Conservation (phyloP, 2,329 filamentous ascomycete species). For the Penicillium verrucosum region DNA sequence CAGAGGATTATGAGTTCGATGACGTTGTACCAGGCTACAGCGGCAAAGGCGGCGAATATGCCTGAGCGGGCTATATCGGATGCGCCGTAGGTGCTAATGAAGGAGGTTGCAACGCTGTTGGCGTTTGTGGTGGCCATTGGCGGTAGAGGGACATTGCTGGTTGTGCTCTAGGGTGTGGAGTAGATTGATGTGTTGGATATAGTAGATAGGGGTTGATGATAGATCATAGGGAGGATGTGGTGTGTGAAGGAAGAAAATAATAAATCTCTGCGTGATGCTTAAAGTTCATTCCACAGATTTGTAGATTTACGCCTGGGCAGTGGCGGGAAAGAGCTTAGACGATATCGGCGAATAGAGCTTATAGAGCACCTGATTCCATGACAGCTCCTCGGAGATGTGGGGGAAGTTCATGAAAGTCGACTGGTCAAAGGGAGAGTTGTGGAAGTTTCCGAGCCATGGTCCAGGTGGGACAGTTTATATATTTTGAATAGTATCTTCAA, state of each 20-base stretch:
- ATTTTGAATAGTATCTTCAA: background rate
- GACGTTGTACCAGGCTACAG: conserved; percentile 25
- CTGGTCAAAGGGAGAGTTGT: background rate
- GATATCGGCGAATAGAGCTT: background rate
- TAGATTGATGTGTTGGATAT: background rate
- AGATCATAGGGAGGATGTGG: background rate
- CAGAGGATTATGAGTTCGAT: conserved; percentile 37
- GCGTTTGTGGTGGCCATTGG: conserved; percentile 16
- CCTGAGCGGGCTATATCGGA: conserved; percentile 4
- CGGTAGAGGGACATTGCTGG: conserved; percentile 14
- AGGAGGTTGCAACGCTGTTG: conserved; percentile 1
- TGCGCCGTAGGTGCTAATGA: conserved; percentile 1
- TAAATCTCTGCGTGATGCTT: background rate
- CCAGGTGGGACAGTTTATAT: no score
- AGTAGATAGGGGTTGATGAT: background rate
- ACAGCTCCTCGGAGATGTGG: conserved; percentile 5
- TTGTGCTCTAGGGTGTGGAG: background rate
- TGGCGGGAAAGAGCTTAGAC: background rate
- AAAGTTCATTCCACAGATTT: background rate
- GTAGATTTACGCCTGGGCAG: background rate
- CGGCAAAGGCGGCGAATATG: conserved; percentile 21
- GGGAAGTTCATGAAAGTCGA: background rate
- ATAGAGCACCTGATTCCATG: background rate
- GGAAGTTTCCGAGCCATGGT: background rate
- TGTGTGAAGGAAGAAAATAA: no score